These are phyloP conservation scores for Hypoxylon sp. DNA, from an alignment of 2,329 filamentous ascomycete species.

Conservation along the genomic window DNA sequence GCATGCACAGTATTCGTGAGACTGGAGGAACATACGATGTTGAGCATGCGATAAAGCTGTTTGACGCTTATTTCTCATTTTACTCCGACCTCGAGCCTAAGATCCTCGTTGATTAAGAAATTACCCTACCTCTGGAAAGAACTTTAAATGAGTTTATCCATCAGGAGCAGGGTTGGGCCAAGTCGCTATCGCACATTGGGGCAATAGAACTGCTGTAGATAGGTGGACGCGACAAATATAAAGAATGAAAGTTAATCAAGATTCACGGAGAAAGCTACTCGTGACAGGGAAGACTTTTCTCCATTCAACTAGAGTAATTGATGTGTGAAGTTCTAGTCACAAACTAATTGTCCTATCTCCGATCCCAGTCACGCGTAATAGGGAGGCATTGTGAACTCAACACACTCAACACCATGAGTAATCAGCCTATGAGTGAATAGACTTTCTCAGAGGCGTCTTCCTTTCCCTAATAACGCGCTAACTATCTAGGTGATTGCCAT, in stretches of 20 bases:
- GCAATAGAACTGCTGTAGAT: neutral
- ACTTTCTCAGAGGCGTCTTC: neutral
- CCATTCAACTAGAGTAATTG: neutral
- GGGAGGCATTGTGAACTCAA: neutral
- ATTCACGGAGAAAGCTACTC: neutral
- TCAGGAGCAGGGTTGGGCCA: neutral
- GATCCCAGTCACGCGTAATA: neutral
- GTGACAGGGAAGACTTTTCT: neutral
- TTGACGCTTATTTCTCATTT: conserved; percentile 87
- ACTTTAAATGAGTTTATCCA: neutral
- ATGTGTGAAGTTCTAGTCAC: neutral
- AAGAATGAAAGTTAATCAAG: neutral
- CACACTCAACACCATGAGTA: neutral
- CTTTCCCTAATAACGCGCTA: neutral
- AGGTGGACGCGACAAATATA: neutral
- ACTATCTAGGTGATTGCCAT: neutral
- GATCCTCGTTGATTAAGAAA: conserved; percentile 81
- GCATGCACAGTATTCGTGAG: conserved; percentile 98
- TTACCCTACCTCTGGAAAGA: neutral
- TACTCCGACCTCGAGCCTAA: conserved; percentile 87
- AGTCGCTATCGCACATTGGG: neutral
- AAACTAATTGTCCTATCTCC: conserved; percentile 1
- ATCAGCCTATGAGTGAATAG: neutral
- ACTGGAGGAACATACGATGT: conserved; percentile 91
- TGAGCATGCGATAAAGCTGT: conserved; percentile 86